Percentiles rank a stretch among this genome's conserved stretches.
These are phyloP conservation scores for Ustilago lituana DNA, from an alignment of 1,284 basidiomycete species.

Conservation along the genomic window DNA sequence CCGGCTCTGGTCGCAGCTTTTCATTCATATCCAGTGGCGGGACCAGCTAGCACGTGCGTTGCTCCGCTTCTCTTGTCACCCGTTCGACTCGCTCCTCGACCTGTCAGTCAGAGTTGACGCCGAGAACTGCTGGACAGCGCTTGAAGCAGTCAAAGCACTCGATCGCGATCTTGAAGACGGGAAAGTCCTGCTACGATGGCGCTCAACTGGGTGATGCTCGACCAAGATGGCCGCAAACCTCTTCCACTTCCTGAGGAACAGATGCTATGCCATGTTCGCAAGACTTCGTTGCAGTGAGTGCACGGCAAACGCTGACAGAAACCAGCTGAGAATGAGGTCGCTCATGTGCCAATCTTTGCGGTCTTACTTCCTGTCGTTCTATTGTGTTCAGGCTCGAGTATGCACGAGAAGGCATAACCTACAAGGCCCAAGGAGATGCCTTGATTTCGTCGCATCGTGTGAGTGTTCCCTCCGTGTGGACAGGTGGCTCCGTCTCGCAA, in stretches of 20 bases:
- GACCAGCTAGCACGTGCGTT: too few species aligned
- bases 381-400: constrained; percentile 24
- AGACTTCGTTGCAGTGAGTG: constrained; percentile 44
- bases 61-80: too few species aligned
- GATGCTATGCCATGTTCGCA: constrained; percentile 32
- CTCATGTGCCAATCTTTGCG: neutral
- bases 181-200: constrained; percentile 53
- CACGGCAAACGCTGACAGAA: too few species aligned
- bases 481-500: neutral
- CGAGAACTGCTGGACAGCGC: too few species aligned
- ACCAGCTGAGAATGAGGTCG: neutral
- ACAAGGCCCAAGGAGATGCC: constrained; percentile 48
- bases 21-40: too few species aligned
- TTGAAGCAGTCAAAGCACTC: too few species aligned
- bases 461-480: constrained; percentile 46
- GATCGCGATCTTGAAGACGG: too few species aligned
- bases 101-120: too few species aligned
- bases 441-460: constrained; percentile 53
- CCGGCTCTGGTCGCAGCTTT: too few species aligned
- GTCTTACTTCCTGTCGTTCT: neutral
- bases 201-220: constrained; percentile 60
- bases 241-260: constrained; percentile 54
- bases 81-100: too few species aligned
- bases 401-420: constrained; percentile 20
- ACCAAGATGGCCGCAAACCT: constrained; percentile 37